Evolutionary conservation across 2,329 filamentous ascomycete species (phyloP).

Genomic region (Colletotrichum tabaci): DNA sequence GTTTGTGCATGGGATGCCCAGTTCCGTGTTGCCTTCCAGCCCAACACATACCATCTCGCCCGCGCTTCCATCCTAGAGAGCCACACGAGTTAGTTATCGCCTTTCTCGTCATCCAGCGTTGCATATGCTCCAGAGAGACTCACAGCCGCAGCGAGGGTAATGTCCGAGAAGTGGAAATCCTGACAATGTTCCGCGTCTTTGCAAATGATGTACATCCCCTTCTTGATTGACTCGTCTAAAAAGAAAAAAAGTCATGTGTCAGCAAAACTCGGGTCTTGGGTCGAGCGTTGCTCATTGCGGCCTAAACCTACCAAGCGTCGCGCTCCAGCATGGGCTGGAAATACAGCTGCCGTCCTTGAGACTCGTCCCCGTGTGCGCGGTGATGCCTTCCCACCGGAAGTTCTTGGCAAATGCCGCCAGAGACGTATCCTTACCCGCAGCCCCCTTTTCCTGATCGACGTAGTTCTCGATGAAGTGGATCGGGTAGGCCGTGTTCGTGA

Average conservation of each 20-base stretch:
- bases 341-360: slow-evolving; percentile 31
- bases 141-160: slow-evolving; percentile 18
- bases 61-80: slow-evolving; percentile 11
- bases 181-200: slow-evolving; percentile 33
- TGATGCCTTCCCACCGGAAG: slow-evolving; percentile 29
- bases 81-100: not conserved
- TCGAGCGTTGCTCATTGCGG: not conserved
- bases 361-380: slow-evolving; percentile 6
- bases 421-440: slow-evolving; percentile 18
- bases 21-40: slow-evolving; percentile 9
- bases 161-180: slow-evolving; percentile 25
- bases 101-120: not conserved
- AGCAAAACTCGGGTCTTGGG: not conserved
- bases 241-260: not conserved
- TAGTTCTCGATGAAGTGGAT: slow-evolving; percentile 36
- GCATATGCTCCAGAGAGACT: not conserved
- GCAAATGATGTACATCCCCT: slow-evolving; percentile 28
- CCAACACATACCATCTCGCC: slow-evolving; percentile 30
- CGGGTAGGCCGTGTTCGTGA: slow-evolving; percentile 26
- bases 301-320: slow-evolving; percentile 4
- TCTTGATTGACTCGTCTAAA: slow-evolving; percentile 20
- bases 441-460: slow-evolving; percentile 32
- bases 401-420: slow-evolving; percentile 29
- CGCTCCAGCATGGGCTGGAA: slow-evolving; percentile 26
- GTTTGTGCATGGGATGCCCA: slow-evolving; percentile 34